Evolutionary conservation across 352 stramenopile genomes (phyloP), one percentile per base, ranked within the genome.

Genomic region (Globisporangium canariense): DNA sequence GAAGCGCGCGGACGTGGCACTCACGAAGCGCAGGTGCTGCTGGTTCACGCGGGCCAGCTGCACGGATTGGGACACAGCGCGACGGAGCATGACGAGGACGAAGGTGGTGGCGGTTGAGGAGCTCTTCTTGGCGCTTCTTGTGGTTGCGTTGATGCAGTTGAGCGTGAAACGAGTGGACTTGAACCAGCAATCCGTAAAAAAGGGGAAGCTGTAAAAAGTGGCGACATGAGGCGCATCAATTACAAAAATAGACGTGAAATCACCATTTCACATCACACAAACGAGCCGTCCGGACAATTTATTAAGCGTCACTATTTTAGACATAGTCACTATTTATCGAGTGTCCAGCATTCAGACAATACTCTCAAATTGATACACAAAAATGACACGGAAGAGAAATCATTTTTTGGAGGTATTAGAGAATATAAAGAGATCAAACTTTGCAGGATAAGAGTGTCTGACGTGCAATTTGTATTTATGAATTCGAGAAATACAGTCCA

Each of bases 11-110:
- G 69, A 55, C 16, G 74, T 78, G 43, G 72, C 62, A 52, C 81
- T 85, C 18, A 93, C 69, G 38, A 66, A 60, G 60, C 83, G 81
- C 66, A 79, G 66, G 62, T 82, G 72, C 49, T 73, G 73, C 32
- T 74, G 62, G 36, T 78, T 77, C 56, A 56, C 38, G 51, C 51
- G 51, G 16, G 51, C 28, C 69, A 70, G 32, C 69, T 60, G 58
- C 64, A 70, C 55, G 4, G 62, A 64, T 20, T 68, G 62, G 36
- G 54, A 60, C 64, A 91, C 61, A 34, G 81, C 75, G 61, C 82
- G 82, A 49, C 80, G 82, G 47, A 91, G 75, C 82, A 91, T 91
- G 34, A 10, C 52, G 45, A 7, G 9, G 40, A 45, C 32, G 53
- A 58, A 58, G 58, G 58, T 40, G 18, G 18, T 38, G 38, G 18